These are phyloP conservation scores for Nakazawaea peltata DNA, from an alignment of 805 yeast genomes.

Conservation along the genomic window DNA sequence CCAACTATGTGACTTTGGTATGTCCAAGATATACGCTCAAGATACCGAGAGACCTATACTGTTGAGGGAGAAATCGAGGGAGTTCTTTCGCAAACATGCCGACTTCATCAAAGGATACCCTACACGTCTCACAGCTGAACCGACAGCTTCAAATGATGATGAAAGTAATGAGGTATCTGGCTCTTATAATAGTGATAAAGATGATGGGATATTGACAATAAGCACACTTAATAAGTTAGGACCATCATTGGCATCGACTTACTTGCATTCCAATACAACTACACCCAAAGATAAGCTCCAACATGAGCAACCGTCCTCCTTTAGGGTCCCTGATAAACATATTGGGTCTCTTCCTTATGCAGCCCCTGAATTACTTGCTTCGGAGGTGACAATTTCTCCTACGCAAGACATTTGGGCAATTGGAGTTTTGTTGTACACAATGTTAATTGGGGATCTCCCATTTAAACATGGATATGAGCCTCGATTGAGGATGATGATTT, in stretches of 20 bases:
- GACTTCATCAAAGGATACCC: not conserved
- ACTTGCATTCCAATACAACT: constrained; percentile 3
- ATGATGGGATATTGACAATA: constrained; percentile 24
- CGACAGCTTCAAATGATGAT: too few species aligned
- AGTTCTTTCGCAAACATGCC: not conserved
- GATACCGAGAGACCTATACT: not conserved
- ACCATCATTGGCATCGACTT: constrained; percentile 18
- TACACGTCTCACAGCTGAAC: not conserved
- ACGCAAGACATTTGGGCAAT: constrained; percentile 87
- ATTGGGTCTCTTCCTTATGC: constrained; percentile 93
- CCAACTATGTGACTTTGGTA: constrained; percentile 84
- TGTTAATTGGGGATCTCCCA: constrained; percentile 69
- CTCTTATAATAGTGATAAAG: constrained; percentile 12
- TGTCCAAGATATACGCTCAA: constrained; percentile 33
- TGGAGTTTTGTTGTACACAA: constrained; percentile 70
- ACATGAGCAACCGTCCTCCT: too few species aligned
- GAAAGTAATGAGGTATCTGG: too few species aligned
- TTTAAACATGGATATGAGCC: constrained; percentile 84
- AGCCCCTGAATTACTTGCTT: constrained; percentile 72
- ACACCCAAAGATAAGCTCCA: not conserved
- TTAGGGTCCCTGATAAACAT: constrained; percentile 56
- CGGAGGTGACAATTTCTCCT: constrained; percentile 48
- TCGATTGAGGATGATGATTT: constrained; percentile 61
- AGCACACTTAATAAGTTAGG: constrained; percentile 20
- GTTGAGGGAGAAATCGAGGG: constrained; percentile 5